A percentile compares a stretch with the other conserved stretches of the same genome.
phyloP scores from a whole-genome alignment of 768 basidiomycete species.

The Psilocybe tampanensis region DNA sequence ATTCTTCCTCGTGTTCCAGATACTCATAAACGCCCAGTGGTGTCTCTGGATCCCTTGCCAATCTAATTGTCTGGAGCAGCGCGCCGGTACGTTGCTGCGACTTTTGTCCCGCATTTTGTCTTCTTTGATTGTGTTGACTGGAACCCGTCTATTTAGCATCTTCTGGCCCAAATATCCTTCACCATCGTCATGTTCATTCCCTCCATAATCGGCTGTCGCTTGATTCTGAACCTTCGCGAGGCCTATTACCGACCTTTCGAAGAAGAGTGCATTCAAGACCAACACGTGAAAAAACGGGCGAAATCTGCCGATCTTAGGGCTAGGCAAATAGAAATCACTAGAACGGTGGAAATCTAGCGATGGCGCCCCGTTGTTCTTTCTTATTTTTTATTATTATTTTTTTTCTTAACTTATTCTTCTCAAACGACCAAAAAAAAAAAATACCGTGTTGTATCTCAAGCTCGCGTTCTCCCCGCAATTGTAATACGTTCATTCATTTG shows the following conservation, averaged over 20 bases:
- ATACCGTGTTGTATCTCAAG: too few relatives aligned
- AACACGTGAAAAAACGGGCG: too few relatives aligned
- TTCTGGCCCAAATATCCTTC: conserved; percentile 1
- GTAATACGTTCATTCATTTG: too few relatives aligned
- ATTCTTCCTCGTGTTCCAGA: too few relatives aligned
- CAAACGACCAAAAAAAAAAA: too few relatives aligned
- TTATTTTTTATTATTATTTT: too few relatives aligned
- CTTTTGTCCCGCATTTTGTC: neutral
- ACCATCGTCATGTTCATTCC: conserved; percentile 1
- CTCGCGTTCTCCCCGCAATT: too few relatives aligned
- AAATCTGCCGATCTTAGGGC: too few relatives aligned
- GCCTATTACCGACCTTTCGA: conserved; percentile 9
- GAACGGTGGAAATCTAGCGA: too few relatives aligned
- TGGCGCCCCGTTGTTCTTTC: too few relatives aligned
- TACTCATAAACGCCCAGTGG: neutral
- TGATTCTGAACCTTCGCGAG: conserved; percentile 10
- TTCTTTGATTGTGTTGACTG: neutral
- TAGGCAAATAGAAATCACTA: too few relatives aligned
- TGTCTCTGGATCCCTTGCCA: neutral
- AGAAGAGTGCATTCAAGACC: conserved; percentile 1
- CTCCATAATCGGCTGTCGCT: conserved; percentile 5
- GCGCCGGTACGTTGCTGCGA: neutral
- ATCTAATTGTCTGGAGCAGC: neutral
- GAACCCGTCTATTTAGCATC: neutral
- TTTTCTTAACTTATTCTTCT: too few relatives aligned